Evolutionary conservation across 805 yeast genomes (phyloP), one percentile per base, ranked within the genome.

Genomic region (Candida glaebosa): DNA sequence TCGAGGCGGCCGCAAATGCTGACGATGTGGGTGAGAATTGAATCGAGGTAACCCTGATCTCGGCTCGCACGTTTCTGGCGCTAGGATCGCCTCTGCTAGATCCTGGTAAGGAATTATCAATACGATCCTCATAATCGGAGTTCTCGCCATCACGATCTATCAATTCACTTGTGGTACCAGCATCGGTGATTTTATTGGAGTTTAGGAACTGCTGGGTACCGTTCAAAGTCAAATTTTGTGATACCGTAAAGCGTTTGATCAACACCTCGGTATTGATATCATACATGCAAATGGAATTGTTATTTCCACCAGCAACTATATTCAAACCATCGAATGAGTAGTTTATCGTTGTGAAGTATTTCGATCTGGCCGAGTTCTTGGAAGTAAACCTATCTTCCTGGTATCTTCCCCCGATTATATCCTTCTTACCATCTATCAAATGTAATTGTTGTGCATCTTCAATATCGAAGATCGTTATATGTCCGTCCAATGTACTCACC

Each of bases 1-100:
- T 93, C 0, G 96, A 82, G 0, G 96, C 93, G 32, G 95, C 96
- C 1, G 96, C 93, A 71, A 93, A 93, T 25, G 95, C 81, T 16
- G 84, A 73, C 2, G 95, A 84, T 0, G 96, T 84, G 15, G 99
- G 99, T 2, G 96, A 87, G 56, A 90, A 93, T 50, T 74, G 76
- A 20, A 93, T 74, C 3, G 84, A 70, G 2, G 87, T 79, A 3
- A 90, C 89, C 54, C 95, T 71, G n/a, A 93, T 75, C 51, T 82
- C 95, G 0, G 96, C 93, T 49, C 89, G 77, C 1, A 79, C 72
- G 38, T 78, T 76, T 52, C 97, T 75, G 7, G 81, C 76, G 8
- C 95, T 79, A 7, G 87, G 78, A 60, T 88, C 97, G 8, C 73
- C 74, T 48, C 91, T 74, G 43, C 76, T 73, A 2, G 96, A 86